These are phyloP conservation scores for Talaromyces proteolyticus DNA, from an alignment of 495 filamentous ascomycete species.

Conservation along the genomic window DNA sequence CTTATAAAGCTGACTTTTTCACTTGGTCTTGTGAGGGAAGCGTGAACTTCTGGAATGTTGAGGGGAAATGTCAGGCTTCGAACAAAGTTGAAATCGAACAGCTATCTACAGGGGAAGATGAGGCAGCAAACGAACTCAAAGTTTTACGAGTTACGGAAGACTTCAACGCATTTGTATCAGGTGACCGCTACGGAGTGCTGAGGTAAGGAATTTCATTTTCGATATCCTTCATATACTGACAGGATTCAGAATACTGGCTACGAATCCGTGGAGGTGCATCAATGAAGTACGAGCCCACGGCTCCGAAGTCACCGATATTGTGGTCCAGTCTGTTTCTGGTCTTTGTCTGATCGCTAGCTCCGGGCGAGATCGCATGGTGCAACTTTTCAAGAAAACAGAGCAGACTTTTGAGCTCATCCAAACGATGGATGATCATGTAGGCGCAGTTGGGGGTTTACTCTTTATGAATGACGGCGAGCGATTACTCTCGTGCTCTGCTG, in stretches of 20 bases:
- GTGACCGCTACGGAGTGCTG: constrained; percentile 80
- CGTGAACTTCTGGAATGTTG: constrained; percentile 73
- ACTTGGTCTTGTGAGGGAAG: constrained; percentile 79
- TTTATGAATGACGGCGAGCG: constrained; percentile 60
- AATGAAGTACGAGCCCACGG: constrained; percentile 77
- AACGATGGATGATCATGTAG: constrained; percentile 74
- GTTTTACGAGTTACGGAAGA: constrained; percentile 55
- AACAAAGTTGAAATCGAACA: constrained; percentile 66
- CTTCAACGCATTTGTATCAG: constrained; percentile 64
- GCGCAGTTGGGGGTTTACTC: constrained; percentile 56
- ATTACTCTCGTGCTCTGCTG: constrained; percentile 80
- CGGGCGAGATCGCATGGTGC: constrained; percentile 83
- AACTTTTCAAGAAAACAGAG: constrained; percentile 65
- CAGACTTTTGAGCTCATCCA: constrained; percentile 57
- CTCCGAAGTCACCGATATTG: constrained; percentile 79
- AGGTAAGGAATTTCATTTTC: constrained; percentile 44
- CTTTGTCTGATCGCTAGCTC: constrained; percentile 64
- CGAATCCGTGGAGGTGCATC: constrained; percentile 41
- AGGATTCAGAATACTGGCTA: constrained; percentile 35
- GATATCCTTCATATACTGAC: constrained; percentile 11
- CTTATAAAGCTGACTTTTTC: constrained; percentile 63
- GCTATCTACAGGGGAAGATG: constrained; percentile 46
- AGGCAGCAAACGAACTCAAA: constrained; percentile 68
- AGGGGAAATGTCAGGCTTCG: constrained; percentile 61
- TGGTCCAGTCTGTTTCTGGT: constrained; percentile 37